These are phyloP conservation scores for Solanum bukasovii DNA, from an alignment of 257 asterid species.

Conservation along the genomic window DNA sequence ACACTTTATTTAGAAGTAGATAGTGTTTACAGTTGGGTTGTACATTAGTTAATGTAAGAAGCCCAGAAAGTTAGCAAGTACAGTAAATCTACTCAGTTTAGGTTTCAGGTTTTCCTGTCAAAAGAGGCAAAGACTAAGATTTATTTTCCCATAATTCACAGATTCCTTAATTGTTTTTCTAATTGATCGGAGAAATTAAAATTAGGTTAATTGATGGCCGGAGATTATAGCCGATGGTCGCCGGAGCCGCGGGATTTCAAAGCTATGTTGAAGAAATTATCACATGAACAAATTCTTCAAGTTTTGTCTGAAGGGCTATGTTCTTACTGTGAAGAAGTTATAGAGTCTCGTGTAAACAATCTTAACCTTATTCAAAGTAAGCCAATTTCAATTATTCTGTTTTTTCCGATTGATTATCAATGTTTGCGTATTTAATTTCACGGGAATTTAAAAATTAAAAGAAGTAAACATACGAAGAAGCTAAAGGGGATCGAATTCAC, in stretches of 20 bases:
- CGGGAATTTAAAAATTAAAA: not conserved
- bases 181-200: not conserved
- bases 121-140: not conserved
- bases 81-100: not conserved
- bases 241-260: not conserved
- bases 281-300: conserved; percentile 15
- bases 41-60: not conserved
- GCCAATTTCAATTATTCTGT: not conserved
- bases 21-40: not conserved
- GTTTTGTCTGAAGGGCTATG: conserved; percentile 16
- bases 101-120: not conserved
- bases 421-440: not conserved
- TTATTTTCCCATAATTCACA: not conserved
- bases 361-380: not conserved
- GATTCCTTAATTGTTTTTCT: not conserved
- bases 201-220: not conserved
- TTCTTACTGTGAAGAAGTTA: conserved; percentile 2
- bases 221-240: not conserved
- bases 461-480: not conserved
- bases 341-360: conserved; percentile 1
- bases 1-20: not conserved
- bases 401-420: not conserved
- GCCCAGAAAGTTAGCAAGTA: not conserved
- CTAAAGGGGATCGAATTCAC: not conserved
- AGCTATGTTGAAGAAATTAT: conserved; percentile 1